Base-by-base conservation (phyloP, 164 flowering plant genomes). In the Chimonanthus salicifolius region DNA sequence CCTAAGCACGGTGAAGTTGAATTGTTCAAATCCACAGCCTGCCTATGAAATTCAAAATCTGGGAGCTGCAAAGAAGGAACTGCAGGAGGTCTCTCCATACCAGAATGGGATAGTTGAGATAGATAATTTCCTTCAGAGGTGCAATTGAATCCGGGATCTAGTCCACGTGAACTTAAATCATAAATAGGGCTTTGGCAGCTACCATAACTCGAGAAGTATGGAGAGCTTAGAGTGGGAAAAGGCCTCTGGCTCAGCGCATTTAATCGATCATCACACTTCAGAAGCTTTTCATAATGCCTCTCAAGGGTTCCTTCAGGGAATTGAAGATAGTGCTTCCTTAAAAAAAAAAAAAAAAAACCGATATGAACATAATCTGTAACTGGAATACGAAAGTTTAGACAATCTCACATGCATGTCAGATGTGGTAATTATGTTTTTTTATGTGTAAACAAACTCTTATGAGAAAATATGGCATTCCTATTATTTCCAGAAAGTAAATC, bases 271-370 rank as follows among this genome's bases (percentile, higher is more conserved):
- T 87, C 87, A 49, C 69, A 69, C 72, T 82, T 74, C 21, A 87
- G 60, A 47, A 88, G 81, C 79, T 84, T 84, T 74, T 77, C 83
- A 64, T 73, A 82, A 64, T 73, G 83, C 66, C 71, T 85, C 47
- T 85, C 85, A 33, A 88, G 81, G 0, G 71, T 74, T 68, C 87
- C 88, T 4, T 84, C 78, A 50, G 84, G 82, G 76, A 85, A 85
- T 72, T 58, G 58, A 64, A 87, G 60, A 62, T 43, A 72, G 65
- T 88, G 88, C 58, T 84, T 83, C 87, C 92, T 88, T 68, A 7
- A 48, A 13, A 10, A 68, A 18, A 18, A 60, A 54, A 69, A 47
- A 13, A n/a, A 54, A n/a, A 54, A 10, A 0, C 33, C 33, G 13
- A 54, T 5, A 54, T 54, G 60, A 54, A 54, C n/a, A 54, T 54